Percentiles rank a stretch among this genome's conserved stretches.
phyloP scores from a whole-genome alignment of 306 rosid species.

The Trichosanthes cucumerina region DNA sequence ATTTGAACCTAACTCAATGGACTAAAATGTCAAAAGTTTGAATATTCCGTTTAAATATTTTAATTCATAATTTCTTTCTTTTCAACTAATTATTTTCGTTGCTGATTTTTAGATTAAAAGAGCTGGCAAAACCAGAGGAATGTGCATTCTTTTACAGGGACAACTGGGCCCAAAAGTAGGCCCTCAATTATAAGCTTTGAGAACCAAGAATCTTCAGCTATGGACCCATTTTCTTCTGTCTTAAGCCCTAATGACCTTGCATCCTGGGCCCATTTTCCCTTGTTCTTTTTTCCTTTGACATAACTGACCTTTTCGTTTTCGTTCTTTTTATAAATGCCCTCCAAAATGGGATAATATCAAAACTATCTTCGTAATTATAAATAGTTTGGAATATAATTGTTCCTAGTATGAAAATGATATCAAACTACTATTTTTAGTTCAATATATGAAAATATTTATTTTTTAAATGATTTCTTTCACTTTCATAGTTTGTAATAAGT shows the following conservation, averaged over 20 bases:
- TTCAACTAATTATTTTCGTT: not conserved
- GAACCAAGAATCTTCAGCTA: not conserved
- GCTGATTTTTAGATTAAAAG: not conserved
- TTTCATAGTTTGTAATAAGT: not conserved
- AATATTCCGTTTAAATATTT: no score
- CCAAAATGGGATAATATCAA: not conserved
- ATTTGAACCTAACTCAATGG: no score
- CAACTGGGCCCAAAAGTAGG: slow-evolving; percentile 1
- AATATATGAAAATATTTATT: not conserved
- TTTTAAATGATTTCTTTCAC: not conserved
- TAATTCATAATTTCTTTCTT: not conserved
- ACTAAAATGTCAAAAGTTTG: no score
- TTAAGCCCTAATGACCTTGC: not conserved
- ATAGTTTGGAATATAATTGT: not conserved
- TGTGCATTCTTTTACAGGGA: not conserved
- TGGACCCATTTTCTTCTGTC: not conserved
- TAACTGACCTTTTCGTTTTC: not conserved
- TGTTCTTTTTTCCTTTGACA: not conserved
- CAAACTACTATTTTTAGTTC: not conserved
- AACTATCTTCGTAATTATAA: not conserved
- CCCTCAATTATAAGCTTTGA: not conserved
- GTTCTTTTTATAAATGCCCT: not conserved
- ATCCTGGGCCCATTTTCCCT: not conserved
- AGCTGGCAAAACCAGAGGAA: not conserved
- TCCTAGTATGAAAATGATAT: not conserved